These are phyloP conservation scores for Geotrichum reessii DNA, from an alignment of 1,139 yeast species.

Conservation along the genomic window DNA sequence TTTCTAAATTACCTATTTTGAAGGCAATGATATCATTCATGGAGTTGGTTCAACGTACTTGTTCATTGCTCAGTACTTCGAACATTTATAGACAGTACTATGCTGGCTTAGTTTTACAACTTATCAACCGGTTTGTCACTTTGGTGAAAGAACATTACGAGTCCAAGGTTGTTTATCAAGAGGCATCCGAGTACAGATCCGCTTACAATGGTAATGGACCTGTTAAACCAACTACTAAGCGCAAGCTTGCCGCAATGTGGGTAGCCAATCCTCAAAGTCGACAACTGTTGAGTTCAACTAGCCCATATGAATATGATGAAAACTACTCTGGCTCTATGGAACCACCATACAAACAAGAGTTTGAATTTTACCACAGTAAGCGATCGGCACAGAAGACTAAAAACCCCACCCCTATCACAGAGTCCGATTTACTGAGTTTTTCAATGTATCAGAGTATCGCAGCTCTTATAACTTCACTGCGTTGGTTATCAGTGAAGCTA, in stretches of 20 bases:
- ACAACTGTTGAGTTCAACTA: constrained; percentile 7
- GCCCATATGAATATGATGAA: constrained; percentile 15
- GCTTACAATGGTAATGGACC: constrained; percentile 1
- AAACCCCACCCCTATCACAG: constrained; percentile 10
- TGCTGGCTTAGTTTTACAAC: constrained; percentile 30
- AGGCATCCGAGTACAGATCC: constrained; percentile 8
- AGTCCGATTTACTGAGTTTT: constrained; percentile 14
- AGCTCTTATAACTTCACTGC: constrained; percentile 16
- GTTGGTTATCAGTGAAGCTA: constrained; percentile 16
- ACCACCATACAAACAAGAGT: constrained; percentile 13
- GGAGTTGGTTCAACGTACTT: constrained; percentile 29
- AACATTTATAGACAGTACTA: constrained; percentile 35
- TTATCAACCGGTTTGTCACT: constrained; percentile 26
- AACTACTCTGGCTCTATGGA: constrained; percentile 9
- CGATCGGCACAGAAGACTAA: constrained; percentile 15
- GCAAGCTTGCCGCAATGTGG: constrained; percentile 19
- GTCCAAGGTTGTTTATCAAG: constrained; percentile 15
- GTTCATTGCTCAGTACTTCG: constrained; percentile 35
- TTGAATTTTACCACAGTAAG: constrained; percentile 15
- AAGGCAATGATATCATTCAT: constrained; percentile 29
- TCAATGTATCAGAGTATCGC: constrained; percentile 14
- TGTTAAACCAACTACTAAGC: constrained; percentile 10
- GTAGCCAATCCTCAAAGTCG: constrained; percentile 9
- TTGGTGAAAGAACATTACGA: constrained; percentile 20
- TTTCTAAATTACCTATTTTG: constrained; percentile 34